A percentile compares a stretch with the other conserved stretches of the same genome.
Conservation (phyloP, 768 basidiomycete species). For the Crassisporium funariophilum region DNA sequence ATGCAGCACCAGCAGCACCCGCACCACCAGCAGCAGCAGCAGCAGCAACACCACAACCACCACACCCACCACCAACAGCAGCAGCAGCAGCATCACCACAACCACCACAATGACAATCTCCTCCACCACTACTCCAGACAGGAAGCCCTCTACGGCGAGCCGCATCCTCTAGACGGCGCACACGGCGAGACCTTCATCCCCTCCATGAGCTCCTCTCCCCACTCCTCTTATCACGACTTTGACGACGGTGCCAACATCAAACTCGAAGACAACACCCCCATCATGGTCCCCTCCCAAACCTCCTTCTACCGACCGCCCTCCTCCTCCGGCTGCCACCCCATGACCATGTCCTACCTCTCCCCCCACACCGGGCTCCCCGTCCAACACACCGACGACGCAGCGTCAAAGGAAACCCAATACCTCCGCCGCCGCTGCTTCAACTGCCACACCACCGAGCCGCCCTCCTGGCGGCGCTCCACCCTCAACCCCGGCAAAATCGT, state of each 20-base stretch:
- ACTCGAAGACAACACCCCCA: conserved; percentile 60
- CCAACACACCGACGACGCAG: conserved; percentile 89
- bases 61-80: not conserved
- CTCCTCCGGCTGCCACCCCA: conserved; percentile 31
- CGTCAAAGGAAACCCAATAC: conserved; percentile 89
- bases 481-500: conserved; percentile 92
- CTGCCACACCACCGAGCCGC: conserved; percentile 90
- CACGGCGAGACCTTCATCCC: conserved; percentile 39
- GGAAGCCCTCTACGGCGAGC: conserved; percentile 37
- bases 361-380: conserved; percentile 62
- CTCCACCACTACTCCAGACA: conserved; percentile 33
- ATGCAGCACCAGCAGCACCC: conserved; percentile 45
- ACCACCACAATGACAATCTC: too few species aligned
- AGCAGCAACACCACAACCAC: conserved; percentile 14
- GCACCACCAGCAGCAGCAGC: conserved; percentile 32
- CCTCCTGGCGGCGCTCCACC: conserved; percentile 84
- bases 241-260: conserved; percentile 57
- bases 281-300: conserved; percentile 66
- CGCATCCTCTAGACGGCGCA: conserved; percentile 8
- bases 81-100: conserved; percentile 7
- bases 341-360: conserved; percentile 40
- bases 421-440: conserved; percentile 88
- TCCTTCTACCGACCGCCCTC: conserved; percentile 46
- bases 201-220: conserved; percentile 39
- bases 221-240: conserved; percentile 49